Evolutionary conservation across 768 basidiomycete genomes (phyloP).

Genomic region (Tulasnella calospora): DNA sequence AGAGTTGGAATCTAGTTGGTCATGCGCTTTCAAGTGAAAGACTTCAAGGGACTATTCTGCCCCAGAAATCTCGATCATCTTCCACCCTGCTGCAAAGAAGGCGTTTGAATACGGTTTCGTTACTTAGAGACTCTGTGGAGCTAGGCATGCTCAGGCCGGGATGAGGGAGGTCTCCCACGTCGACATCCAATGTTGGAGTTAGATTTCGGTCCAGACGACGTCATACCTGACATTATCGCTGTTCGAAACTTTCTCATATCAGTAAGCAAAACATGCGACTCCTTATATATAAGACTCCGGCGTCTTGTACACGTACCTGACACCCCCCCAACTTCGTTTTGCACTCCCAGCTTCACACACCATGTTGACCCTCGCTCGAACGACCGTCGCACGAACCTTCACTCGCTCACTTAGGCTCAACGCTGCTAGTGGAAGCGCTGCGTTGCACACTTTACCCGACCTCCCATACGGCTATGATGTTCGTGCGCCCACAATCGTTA

Average conservation of each 20-base stretch:
- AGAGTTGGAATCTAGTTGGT: no score
- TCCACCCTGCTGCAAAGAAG: no score
- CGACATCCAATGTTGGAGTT: neutral
- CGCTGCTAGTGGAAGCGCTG: conserved; percentile 39
- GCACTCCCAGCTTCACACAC: conserved; percentile 26
- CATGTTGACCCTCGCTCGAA: conserved; percentile 52
- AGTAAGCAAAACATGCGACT: neutral
- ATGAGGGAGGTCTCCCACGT: neutral
- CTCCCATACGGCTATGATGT: conserved; percentile 80
- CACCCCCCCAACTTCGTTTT: neutral
- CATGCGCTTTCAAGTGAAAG: no score
- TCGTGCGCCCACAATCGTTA: conserved; percentile 30
- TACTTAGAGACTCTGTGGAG: no score
- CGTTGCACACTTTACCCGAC: conserved; percentile 67
- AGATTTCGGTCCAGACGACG: neutral
- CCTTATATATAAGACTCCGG: neutral
- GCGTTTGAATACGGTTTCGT: no score
- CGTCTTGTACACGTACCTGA: neutral
- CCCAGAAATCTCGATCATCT: no score
- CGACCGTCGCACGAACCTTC: conserved; percentile 43
- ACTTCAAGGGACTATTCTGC: no score
- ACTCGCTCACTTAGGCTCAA: conserved; percentile 46
- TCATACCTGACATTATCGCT: neutral
- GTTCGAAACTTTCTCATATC: neutral
- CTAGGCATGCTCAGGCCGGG: no score